A percentile compares a stretch with the other conserved stretches of the same genome.
Conservation (phyloP, 139 green algal species). For the Chlamydomonas eustigma region DNA sequence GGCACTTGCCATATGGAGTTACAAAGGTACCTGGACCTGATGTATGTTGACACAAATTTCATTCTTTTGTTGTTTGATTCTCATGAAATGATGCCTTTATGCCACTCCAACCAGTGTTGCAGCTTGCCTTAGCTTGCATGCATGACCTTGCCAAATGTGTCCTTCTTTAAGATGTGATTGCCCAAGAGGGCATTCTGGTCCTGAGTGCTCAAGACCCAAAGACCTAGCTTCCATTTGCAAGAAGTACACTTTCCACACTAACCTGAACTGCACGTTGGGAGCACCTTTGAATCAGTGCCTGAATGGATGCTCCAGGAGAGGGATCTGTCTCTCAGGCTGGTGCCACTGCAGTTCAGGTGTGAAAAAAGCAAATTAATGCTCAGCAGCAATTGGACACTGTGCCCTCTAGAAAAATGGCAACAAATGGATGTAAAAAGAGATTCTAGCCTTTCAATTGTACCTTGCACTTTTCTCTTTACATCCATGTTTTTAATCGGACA, state of each 20-base stretch:
- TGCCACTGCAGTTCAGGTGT: slow-evolving; percentile 27
- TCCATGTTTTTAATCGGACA: background rate
- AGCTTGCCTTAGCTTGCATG: background rate
- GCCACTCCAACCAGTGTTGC: background rate
- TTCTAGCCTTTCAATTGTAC: background rate
- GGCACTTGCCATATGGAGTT: background rate
- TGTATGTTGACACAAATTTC: no score
- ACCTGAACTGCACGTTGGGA: slow-evolving; percentile 10
- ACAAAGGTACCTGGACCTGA: no score
- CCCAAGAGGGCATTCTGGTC: background rate
- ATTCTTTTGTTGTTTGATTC: background rate
- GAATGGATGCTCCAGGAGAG: slow-evolving; percentile 23
- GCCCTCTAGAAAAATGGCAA: background rate
- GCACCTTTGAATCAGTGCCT: slow-evolving; percentile 13
- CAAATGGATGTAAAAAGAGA: background rate
- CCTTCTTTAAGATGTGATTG: background rate
- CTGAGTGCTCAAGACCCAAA: background rate
- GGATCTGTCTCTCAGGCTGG: slow-evolving; percentile 25
- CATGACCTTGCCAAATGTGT: background rate
- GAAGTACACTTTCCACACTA: background rate
- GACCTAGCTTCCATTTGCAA: background rate
- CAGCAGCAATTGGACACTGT: background rate
- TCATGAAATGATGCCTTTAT: background rate
- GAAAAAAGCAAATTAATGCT: background rate
- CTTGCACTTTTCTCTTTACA: background rate